Evolutionary conservation across 2,329 filamentous ascomycete species (phyloP).

Genomic region (Botrytis galanthina): DNA sequence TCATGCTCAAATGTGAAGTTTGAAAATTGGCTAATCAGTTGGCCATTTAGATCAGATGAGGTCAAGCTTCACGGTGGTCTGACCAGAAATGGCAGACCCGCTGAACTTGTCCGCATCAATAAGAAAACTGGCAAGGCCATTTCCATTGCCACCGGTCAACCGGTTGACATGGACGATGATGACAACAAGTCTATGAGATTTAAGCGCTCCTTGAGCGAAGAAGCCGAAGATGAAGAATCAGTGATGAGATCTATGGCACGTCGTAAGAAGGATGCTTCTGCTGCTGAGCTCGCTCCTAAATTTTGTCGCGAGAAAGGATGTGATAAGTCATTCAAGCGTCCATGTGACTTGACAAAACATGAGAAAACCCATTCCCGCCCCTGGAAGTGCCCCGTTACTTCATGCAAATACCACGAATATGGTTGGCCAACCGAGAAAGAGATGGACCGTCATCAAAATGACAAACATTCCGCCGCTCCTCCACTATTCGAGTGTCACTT

Average conservation of each 20-base stretch:
- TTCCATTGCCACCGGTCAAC: conserved; percentile 69
- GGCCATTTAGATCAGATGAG: conserved; percentile 58
- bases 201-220: conserved; percentile 66
- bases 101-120: conserved; percentile 73
- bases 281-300: conserved; percentile 78
- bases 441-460: conserved; percentile 91
- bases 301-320: conserved; percentile 74
- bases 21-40: conserved; percentile 29
- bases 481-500: conserved; percentile 81
- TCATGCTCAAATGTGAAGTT: not conserved
- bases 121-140: conserved; percentile 77
- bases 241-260: conserved; percentile 92
- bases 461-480: conserved; percentile 84
- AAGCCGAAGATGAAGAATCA: conserved; percentile 74
- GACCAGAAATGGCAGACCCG: conserved; percentile 75
- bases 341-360: conserved; percentile 97
- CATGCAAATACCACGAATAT: conserved; percentile 85
- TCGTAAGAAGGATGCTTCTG: conserved; percentile 86
- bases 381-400: conserved; percentile 81
- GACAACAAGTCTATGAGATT: conserved; percentile 51
- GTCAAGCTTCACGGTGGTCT: conserved; percentile 80
- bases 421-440: conserved; percentile 99
- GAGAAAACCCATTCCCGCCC: conserved; percentile 96
- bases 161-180: conserved; percentile 56
- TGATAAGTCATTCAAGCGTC: conserved; percentile 90